Percentiles rank a stretch among this genome's conserved stretches.
These are phyloP conservation scores for Backusella australiensis DNA, from an alignment of 192 early-diverging fungal species.

Conservation along the genomic window DNA sequence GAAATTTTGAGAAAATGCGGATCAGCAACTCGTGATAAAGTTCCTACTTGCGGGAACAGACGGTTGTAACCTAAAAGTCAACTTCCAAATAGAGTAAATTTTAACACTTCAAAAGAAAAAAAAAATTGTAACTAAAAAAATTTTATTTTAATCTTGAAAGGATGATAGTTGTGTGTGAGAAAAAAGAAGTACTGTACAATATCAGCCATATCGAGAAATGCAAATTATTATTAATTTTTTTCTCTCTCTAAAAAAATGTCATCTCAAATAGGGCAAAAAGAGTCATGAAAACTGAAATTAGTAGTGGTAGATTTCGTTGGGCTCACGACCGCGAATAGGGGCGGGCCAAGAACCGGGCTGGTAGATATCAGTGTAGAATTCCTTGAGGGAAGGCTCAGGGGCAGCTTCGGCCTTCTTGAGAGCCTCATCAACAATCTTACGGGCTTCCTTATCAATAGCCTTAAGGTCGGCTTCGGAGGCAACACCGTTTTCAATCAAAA, in stretches of 20 bases:
- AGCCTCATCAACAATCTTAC: constrained; percentile 83
- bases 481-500: constrained; percentile 68
- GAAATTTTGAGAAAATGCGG: neutral
- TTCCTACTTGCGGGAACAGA: neutral
- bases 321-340: constrained; percentile 77
- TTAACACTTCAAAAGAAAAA: constrained; percentile 3
- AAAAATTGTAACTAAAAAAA: neutral
- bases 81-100: constrained; percentile 2
- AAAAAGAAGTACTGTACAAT: constrained; percentile 5
- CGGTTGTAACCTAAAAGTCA: neutral
- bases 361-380: constrained; percentile 87
- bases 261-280: constrained; percentile 1
- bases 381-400: constrained; percentile 64
- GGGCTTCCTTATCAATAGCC: constrained; percentile 89
- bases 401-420: constrained; percentile 77
- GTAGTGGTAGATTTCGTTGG: constrained; percentile 72
- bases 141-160: constrained; percentile 2
- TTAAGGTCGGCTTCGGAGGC: constrained; percentile 88
- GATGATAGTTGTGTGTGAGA: constrained; percentile 7
- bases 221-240: constrained; percentile 1
- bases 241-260: constrained; percentile 6
- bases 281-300: neutral
- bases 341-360: constrained; percentile 71
- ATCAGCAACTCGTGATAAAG: neutral
- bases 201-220: constrained; percentile 6